phyloP scores from a whole-genome alignment of 73 alveolate species.

The Diophrys sp. region DNA sequence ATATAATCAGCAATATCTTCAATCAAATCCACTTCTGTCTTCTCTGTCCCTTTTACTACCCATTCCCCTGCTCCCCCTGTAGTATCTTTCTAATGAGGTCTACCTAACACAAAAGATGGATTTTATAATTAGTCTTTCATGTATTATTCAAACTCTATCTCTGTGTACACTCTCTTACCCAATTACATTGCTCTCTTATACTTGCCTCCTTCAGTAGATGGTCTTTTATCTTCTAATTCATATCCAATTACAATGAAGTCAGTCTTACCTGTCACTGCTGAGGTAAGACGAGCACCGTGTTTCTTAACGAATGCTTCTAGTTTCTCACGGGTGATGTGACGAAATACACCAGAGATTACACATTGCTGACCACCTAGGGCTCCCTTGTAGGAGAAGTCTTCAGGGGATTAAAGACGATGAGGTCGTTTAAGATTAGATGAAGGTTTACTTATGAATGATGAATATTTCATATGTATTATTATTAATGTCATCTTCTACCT shows the following conservation, averaged over 20 bases:
- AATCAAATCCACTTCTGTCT: no score
- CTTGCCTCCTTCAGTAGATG: constrained; percentile 83
- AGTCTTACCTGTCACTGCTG: constrained; percentile 89
- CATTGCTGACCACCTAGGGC: no score
- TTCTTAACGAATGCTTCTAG: constrained; percentile 51
- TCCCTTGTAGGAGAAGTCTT: no score
- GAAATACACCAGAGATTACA: constrained; percentile 87
- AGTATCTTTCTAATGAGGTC: no score
- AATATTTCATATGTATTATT: constrained; percentile 8
- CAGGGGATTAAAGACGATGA: no score
- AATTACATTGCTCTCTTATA: constrained; percentile 75
- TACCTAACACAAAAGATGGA: constrained; percentile 3
- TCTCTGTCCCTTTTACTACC: no score
- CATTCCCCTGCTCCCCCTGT: no score
- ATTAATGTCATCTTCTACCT: constrained; percentile 3
- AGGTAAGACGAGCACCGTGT: constrained; percentile 74
- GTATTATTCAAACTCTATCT: constrained; percentile 68
- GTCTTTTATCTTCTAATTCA: constrained; percentile 96
- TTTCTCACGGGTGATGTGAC: constrained; percentile 48
- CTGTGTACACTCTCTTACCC: constrained; percentile 71
- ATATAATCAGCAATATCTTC: no score
- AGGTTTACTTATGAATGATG: no score
- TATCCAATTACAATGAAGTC: constrained; percentile 82
- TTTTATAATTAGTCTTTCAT: constrained; percentile 64
- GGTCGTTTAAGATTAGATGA: no score